A percentile compares a stretch with the other conserved stretches of the same genome.
Conservation (phyloP, 2,329 filamentous ascomycete genomes). For the Celoporthe dispersa region DNA sequence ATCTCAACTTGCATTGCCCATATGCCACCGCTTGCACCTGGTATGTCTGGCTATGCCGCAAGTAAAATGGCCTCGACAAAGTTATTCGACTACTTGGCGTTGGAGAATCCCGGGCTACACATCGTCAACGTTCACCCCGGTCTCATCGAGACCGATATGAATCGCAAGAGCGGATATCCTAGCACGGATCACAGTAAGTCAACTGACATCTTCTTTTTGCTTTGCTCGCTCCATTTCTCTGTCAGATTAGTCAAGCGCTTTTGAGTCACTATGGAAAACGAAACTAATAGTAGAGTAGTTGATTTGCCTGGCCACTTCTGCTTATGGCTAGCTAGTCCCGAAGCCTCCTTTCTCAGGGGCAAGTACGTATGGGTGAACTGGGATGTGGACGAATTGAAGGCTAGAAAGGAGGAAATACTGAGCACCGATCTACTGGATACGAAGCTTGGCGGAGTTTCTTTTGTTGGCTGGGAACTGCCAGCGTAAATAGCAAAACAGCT, state of each 20-base stretch:
- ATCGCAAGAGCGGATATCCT: constrained; percentile 14
- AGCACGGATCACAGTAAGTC: constrained; percentile 11
- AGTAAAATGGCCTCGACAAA: constrained; percentile 43
- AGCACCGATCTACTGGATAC: constrained; percentile 6
- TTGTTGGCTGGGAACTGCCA: constrained; percentile 5
- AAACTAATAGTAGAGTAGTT: constrained; percentile 12
- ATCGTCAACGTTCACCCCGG: constrained; percentile 49
- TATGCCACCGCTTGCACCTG: constrained; percentile 31
- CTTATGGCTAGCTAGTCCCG: constrained; percentile 5
- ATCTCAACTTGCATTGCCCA: constrained; percentile 30
- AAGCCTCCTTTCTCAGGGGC: constrained; percentile 10
- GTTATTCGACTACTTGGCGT: constrained; percentile 41
- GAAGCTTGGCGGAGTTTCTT: constrained; percentile 11
- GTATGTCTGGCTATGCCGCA: constrained; percentile 37
- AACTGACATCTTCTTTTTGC: constrained; percentile 8
- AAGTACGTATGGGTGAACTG: constrained; percentile 16
- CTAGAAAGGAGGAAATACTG: constrained; percentile 3
- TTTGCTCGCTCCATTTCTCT: background rate
- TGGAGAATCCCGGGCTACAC: constrained; percentile 42
- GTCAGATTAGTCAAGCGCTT: constrained; percentile 2
- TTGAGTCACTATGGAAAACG: background rate
- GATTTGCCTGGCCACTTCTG: constrained; percentile 10
- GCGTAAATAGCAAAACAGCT: constrained; percentile 7
- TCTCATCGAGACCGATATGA: constrained; percentile 44
- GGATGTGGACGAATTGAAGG: constrained; percentile 16